A percentile compares a stretch with the other conserved stretches of the same genome.
Evolutionary conservation across 352 stramenopile genomes (phyloP).

Genomic region (Pythium guiyangense): DNA sequence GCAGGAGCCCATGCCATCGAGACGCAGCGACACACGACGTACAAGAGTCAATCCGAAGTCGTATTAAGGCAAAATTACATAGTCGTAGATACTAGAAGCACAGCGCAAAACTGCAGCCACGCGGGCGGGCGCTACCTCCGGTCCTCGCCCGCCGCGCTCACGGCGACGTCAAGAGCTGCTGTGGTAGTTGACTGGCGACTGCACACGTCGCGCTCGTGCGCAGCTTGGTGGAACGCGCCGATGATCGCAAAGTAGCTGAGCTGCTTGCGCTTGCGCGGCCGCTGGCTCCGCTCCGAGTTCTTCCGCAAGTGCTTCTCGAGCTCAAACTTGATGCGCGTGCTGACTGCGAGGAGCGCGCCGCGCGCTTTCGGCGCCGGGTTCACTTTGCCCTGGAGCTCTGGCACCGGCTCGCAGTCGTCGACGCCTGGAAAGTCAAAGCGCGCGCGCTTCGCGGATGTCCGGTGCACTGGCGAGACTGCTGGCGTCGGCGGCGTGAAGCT

Average conservation of each 20-base stretch:
- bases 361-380: slow-evolving; percentile 31
- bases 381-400: slow-evolving; percentile 20
- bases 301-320: slow-evolving; percentile 51
- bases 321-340: slow-evolving; percentile 67
- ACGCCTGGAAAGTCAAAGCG: slow-evolving; percentile 44
- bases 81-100: too few relatives aligned
- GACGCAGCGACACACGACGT: too few relatives aligned
- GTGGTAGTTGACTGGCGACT: slow-evolving; percentile 18
- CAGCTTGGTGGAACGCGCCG: slow-evolving; percentile 72
- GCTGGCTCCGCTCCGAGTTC: slow-evolving; percentile 42
- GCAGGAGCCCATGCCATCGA: too few relatives aligned
- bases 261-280: slow-evolving; percentile 54
- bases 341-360: slow-evolving; percentile 63
- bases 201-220: slow-evolving; percentile 56
- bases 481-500: slow-evolving; percentile 69
- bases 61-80: too few relatives aligned
- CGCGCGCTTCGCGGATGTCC: slow-evolving; percentile 42
- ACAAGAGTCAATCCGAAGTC: too few relatives aligned
- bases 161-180: slow-evolving; percentile 10
- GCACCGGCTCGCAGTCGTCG: slow-evolving; percentile 21
- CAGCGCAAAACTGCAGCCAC: too few relatives aligned
- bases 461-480: slow-evolving; percentile 56
- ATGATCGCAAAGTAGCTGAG: slow-evolving; percentile 81
- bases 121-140: slow-evolving; percentile 3
- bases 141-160: neutral